Conservation (phyloP, 106 monocot species). For the Platanthera zijinensis region DNA sequence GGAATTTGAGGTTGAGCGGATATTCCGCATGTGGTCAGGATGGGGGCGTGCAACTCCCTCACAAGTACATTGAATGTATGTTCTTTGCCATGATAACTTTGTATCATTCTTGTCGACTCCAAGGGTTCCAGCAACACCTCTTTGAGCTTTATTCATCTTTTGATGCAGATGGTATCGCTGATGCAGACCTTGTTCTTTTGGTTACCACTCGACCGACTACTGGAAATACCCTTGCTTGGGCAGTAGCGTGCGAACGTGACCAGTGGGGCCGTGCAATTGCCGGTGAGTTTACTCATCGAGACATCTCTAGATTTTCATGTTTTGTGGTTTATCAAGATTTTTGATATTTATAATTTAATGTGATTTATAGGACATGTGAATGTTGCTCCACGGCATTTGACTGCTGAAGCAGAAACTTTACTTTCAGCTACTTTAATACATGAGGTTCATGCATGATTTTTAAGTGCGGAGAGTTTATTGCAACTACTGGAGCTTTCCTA, state of each 20-base stretch:
- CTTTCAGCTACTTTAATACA: conserved; percentile 97
- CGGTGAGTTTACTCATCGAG: conserved; percentile 26
- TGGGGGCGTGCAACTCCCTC: conserved; percentile 97
- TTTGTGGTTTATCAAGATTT: conserved; percentile 8
- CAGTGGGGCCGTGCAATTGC: conserved; percentile 99
- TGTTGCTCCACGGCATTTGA: conserved; percentile 98
- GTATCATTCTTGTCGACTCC: background rate
- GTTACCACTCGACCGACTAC: conserved; percentile 97
- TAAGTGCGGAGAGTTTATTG: background rate
- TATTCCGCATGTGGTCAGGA: conserved; percentile 99
- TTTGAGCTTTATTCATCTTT: conserved; percentile 4
- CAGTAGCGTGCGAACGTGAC: conserved; percentile 97
- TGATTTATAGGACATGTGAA: conserved; percentile 74
- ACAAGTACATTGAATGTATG: conserved; percentile 86
- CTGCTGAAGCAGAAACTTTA: conserved; percentile 85
- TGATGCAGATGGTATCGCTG: conserved; percentile 77
- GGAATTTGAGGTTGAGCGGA: conserved; percentile 88
- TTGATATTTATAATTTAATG: background rate
- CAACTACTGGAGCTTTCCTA: background rate
- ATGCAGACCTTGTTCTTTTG: conserved; percentile 90
- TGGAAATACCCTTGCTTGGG: conserved; percentile 99
- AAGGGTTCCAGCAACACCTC: background rate
- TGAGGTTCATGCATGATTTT: conserved; percentile 34
- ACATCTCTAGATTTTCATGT: background rate
- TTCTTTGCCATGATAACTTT: background rate